Conservation (phyloP, 176 grass and related monocot species). For the Zizania latifolia region DNA sequence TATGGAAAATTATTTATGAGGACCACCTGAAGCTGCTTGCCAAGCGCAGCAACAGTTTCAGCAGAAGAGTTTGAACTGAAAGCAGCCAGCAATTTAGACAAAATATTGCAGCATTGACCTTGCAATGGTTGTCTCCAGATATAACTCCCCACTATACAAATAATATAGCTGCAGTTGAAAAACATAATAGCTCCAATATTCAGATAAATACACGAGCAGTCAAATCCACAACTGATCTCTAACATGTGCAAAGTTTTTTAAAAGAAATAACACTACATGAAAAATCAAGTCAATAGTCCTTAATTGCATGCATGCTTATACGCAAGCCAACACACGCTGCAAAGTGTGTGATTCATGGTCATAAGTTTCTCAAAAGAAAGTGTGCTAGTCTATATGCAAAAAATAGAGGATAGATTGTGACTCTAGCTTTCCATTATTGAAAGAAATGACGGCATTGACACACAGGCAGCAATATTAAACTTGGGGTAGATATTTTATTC, state of each 20-base stretch:
- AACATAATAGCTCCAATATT: neutral
- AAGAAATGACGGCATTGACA: neutral
- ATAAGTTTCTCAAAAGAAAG: neutral
- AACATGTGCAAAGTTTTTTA: neutral
- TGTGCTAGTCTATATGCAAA: neutral
- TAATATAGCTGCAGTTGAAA: constrained; percentile 77
- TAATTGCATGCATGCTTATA: neutral
- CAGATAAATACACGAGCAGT: constrained; percentile 13
- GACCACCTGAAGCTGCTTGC: constrained; percentile 86
- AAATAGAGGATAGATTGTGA: neutral
- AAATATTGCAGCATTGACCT: constrained; percentile 71
- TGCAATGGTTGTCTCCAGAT: constrained; percentile 55
- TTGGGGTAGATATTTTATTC: neutral
- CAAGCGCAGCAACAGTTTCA: constrained; percentile 59
- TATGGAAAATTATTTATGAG: constrained; percentile 8
- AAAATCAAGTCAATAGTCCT: neutral
- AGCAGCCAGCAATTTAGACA: constrained; percentile 64
- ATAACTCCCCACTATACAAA: constrained; percentile 72
- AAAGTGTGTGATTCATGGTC: neutral
- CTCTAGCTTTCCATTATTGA: neutral
- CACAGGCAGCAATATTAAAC: neutral
- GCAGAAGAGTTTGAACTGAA: constrained; percentile 49
- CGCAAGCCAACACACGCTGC: neutral
- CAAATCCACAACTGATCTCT: constrained; percentile 1
- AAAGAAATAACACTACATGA: neutral